phyloP scores from a whole-genome alignment of 1,284 basidiomycete genomes.

The Boletus sp. region DNA sequence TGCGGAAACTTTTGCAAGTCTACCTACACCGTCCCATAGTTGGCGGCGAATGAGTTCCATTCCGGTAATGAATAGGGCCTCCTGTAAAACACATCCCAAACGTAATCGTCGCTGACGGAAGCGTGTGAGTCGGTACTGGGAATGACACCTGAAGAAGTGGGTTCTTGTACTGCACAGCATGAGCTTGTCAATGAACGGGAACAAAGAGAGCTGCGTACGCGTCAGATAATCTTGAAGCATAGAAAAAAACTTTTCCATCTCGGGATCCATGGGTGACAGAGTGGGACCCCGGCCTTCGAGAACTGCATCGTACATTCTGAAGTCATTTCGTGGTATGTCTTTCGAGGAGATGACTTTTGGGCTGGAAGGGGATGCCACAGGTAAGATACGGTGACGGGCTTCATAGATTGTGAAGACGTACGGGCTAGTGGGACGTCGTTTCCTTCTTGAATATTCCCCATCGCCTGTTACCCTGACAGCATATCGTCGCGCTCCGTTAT shows the following conservation, averaged over 20 bases:
- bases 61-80: conserved; percentile 54
- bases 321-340: conserved; percentile 42
- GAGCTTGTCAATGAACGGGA: not conserved
- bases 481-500: conserved; percentile 26
- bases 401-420: conserved; percentile 13
- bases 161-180: conserved; percentile 26
- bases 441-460: conserved; percentile 1
- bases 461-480: conserved; percentile 19
- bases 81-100: conserved; percentile 77
- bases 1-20: not conserved
- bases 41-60: conserved; percentile 49
- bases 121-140: not conserved
- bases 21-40: conserved; percentile 64
- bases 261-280: conserved; percentile 43
- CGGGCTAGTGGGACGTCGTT: conserved; percentile 30
- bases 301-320: conserved; percentile 71
- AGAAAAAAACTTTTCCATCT: conserved; percentile 71
- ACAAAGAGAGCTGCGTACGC: conserved; percentile 36
- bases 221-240: conserved; percentile 69
- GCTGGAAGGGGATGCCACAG: conserved; percentile 32
- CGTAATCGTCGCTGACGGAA: conserved; percentile 51
- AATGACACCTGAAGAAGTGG: not conserved
- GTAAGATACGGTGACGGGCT: not conserved
- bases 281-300: conserved; percentile 38
- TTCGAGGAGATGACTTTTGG: conserved; percentile 54